Base-by-base conservation (phyloP, 148 eudicot species). In the Silene latifolia region DNA sequence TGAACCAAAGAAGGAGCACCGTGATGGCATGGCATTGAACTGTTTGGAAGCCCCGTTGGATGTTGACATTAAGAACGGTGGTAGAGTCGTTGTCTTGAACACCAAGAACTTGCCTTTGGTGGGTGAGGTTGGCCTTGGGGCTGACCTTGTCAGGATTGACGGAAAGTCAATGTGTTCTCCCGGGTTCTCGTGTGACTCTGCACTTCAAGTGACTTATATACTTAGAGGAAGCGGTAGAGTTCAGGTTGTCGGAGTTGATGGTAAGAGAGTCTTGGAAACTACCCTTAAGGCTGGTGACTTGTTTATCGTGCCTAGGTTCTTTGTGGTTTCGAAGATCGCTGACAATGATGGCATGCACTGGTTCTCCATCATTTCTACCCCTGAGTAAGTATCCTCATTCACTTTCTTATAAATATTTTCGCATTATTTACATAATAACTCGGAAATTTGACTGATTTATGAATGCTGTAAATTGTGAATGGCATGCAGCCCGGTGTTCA, bases 101-200 rank as follows among this genome's bases (percentile, higher is more conserved):
- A 89, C 97, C 10, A 90, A 89, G 87, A 93, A 93, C 78, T 81
- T 93, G 88, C 98, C 98, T 0, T 83, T 93, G 86, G 97, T 91
- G 5, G 93, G 90, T n/a, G 92, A 90, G 71, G 90, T 89, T 17
- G 93, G 98, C 0, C 83, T 93, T 7, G 96, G 96, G 3, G 96
- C 91, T 32, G 98, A 93, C 76, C 86, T 90, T 58, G 96, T 90
- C 53, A 93, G 84, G 82, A 48, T 93, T 39, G 83, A 93, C 39
- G 87, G 88, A 1, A 81, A 78, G 51, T 87, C 97, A 7, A 90
- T 90, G 98, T 93, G 95, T 76, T 89, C 91, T 29, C 98, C 98
- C 0, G 96, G 93, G 4, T 93, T 93, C 74, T 91, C 97, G 0
- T 91, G 97, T 67, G 98, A 93, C 72, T 91, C 97, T 0, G 98